Conservation (phyloP, 2,329 filamentous ascomycete species). For the Nemania abortiva region DNA sequence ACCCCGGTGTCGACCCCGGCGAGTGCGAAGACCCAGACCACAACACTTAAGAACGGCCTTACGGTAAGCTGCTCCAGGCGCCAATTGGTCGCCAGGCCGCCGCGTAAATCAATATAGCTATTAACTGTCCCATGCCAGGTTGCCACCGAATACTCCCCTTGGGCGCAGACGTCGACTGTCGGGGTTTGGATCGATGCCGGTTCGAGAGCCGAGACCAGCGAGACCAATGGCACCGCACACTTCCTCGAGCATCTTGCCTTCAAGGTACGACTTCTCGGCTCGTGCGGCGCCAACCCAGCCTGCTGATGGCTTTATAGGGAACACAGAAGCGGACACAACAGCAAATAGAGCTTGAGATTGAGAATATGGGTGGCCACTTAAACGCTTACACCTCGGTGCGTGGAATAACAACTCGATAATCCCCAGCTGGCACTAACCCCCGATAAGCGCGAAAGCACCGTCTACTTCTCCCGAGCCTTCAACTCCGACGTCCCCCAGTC, state of each 20-base stretch:
- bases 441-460: constrained; percentile 94
- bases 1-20: constrained; percentile 75
- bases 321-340: constrained; percentile 94
- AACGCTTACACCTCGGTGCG: constrained; percentile 99
- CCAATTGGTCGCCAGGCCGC: constrained; percentile 46
- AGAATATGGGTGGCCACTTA: constrained; percentile 99
- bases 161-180: constrained; percentile 97
- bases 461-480: constrained; percentile 99
- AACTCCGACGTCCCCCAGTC: constrained; percentile 96
- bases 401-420: constrained; percentile 43
- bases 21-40: constrained; percentile 90
- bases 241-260: constrained; percentile 99
- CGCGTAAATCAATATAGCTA: constrained; percentile 8
- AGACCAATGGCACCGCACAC: constrained; percentile 99
- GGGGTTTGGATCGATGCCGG: constrained; percentile 99
- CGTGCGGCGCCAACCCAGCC: constrained; percentile 16
- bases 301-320: constrained; percentile 67
- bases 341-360: constrained; percentile 98
- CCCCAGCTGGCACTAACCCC: constrained; percentile 30
- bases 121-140: constrained; percentile 69
- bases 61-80: constrained; percentile 72
- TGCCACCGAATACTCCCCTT: constrained; percentile 97
- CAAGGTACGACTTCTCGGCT: constrained; percentile 75
- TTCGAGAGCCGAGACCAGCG: constrained; percentile 96
- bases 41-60: constrained; percentile 96